A percentile compares a stretch with the other conserved stretches of the same genome.
phyloP scores from a whole-genome alignment of 805 yeast species.

The Wickerhamiella bombiphila region DNA sequence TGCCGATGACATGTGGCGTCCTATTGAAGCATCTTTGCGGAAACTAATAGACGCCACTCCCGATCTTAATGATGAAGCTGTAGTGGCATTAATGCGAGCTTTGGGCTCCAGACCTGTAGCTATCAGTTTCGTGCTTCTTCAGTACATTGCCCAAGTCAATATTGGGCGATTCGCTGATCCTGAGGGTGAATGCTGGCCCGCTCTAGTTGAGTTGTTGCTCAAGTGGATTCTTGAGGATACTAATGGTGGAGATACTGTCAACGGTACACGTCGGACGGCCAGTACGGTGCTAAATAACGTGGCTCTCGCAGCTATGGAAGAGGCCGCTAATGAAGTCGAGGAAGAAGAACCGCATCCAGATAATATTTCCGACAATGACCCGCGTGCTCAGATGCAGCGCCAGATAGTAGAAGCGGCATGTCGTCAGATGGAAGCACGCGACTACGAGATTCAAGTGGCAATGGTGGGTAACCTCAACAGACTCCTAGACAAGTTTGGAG shows the following conservation, averaged over 20 bases:
- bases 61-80: slow-evolving; percentile 39
- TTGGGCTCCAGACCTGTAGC: slow-evolving; percentile 16
- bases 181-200: slow-evolving; percentile 31
- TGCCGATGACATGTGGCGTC: slow-evolving; percentile 20
- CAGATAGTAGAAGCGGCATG: slow-evolving; percentile 37
- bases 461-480: slow-evolving; percentile 50
- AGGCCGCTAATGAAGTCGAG: slow-evolving; percentile 15
- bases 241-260: slow-evolving; percentile 23
- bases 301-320: slow-evolving; percentile 23
- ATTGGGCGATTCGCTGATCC: slow-evolving; percentile 30
- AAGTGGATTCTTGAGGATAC: slow-evolving; percentile 19
- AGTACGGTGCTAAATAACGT: slow-evolving; percentile 41
- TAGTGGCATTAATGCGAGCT: slow-evolving; percentile 33
- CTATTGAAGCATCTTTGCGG: slow-evolving; percentile 40
- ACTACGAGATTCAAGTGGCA: slow-evolving; percentile 51
- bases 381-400: slow-evolving; percentile 7
- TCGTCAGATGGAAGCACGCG: slow-evolving; percentile 33
- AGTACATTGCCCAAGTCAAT: slow-evolving; percentile 38
- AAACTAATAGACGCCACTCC: slow-evolving; percentile 50
- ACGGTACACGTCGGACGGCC: slow-evolving; percentile 5
- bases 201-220: slow-evolving; percentile 33
- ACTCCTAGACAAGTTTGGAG: slow-evolving; percentile 68
- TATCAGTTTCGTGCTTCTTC: slow-evolving; percentile 28
- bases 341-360: neutral
- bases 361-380: neutral